Evolutionary conservation across 768 basidiomycete genomes (phyloP).

Genomic region (Agaricus subrufescens): DNA sequence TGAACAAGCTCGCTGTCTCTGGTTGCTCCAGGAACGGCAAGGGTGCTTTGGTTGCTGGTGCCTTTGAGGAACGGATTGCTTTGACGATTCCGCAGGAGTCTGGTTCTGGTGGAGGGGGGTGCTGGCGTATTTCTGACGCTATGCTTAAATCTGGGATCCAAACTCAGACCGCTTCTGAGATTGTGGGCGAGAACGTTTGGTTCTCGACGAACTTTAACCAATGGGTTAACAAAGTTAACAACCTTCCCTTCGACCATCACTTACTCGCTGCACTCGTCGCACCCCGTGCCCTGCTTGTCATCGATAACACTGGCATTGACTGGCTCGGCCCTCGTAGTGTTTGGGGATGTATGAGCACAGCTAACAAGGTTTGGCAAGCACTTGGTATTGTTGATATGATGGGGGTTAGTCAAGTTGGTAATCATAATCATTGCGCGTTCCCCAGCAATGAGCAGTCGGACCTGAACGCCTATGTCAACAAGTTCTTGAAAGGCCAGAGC

Average conservation of each 20-base stretch:
- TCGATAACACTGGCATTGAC: slow-evolving; percentile 51
- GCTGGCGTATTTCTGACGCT: slow-evolving; percentile 54
- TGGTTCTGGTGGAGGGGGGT: slow-evolving; percentile 55
- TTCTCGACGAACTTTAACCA: slow-evolving; percentile 46
- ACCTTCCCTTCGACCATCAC: slow-evolving; percentile 59
- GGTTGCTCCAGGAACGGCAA: slow-evolving; percentile 62
- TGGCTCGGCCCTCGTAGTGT: slow-evolving; percentile 50
- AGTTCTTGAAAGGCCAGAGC: slow-evolving; percentile 45
- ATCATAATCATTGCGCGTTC: slow-evolving; percentile 53
- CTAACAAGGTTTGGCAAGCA: slow-evolving; percentile 46
- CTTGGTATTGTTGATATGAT: slow-evolving; percentile 40
- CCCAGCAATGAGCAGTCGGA: slow-evolving; percentile 39
- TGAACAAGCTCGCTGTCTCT: slow-evolving; percentile 45
- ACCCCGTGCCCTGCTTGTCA: slow-evolving; percentile 47
- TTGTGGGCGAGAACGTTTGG: slow-evolving; percentile 61
- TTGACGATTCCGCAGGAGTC: slow-evolving; percentile 62
- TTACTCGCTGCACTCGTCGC: slow-evolving; percentile 50
- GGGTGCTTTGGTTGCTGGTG: slow-evolving; percentile 54
- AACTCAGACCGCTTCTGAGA: slow-evolving; percentile 54
- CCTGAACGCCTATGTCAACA: slow-evolving; percentile 50
- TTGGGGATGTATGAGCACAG: slow-evolving; percentile 48
- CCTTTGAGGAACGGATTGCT: slow-evolving; percentile 53
- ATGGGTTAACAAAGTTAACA: slow-evolving; percentile 39
- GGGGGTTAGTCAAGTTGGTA: slow-evolving; percentile 51
- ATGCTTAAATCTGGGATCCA: slow-evolving; percentile 36